Base-by-base conservation (phyloP, 192 early-diverging fungal genomes). In the Coemansia aciculifera region DNA sequence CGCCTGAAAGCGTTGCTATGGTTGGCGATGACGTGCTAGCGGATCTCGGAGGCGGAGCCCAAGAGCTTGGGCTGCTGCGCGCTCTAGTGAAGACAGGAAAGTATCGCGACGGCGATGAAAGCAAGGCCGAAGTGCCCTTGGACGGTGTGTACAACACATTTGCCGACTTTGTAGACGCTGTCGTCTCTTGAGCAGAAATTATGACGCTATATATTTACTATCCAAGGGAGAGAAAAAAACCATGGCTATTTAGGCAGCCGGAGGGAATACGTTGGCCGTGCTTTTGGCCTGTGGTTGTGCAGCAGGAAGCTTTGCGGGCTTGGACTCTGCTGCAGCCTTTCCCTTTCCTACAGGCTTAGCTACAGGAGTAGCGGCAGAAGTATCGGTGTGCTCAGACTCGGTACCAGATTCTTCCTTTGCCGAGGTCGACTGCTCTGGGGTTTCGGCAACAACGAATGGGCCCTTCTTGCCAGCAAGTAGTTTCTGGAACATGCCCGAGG, bases 21-120 rank as follows among this genome's bases (percentile, higher is more conserved):
- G 87, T 97, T 62, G 95, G 95, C 39, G 95, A 97, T 72, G 92
- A 95, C 40, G 89, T 95, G 6, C 72, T 84, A 8, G 90, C 90
- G 36, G 95, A 97, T 74, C 84, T 95, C 3, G 91, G 90, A 21
- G 91, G 87, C 24, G 91, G 90, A 4, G 95, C 94, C 3, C 84
- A 87, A 46, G 87, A 85, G 19, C 72, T 92, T 56, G 93, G 95
- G 3, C 81, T 97, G 10, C 75, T 83, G 63, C 78, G 89, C 10
- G 75, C 68, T 29, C 71, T 84, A 63, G 92, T 96, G 36, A 83
- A 87, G 37, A 95, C 94, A 7, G 94, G 94, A 2, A 94, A 97
- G 71, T 97, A 95, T 74, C 75, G 88, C 23, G 24, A 80, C 2
- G 87, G 86, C 11, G 95, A 97, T 68, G 92, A 94, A 73, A 27